Base-by-base conservation (phyloP, 306 rosid species). In the Herpetospermum pedunculosum region DNA sequence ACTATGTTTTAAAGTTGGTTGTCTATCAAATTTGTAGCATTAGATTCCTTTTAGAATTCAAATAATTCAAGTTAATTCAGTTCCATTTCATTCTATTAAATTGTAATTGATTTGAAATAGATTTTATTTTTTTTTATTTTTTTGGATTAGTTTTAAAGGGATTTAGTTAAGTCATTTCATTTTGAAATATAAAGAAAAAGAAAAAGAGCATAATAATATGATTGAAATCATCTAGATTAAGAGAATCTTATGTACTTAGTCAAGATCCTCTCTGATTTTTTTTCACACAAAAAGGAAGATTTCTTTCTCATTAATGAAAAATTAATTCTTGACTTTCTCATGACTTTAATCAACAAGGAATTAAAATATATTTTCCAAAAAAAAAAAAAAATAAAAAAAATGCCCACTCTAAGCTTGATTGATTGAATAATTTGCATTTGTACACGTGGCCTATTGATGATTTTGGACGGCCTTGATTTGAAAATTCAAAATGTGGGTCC, bases 271-370 rank as follows among this genome's bases (percentile, higher is more conserved):
- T 34, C 13, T 62, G 44, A 63, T 37, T 35, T 63, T n/a, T 3
- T 3, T 63, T 63, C 11, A 10, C 16, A 63, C 70, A 19, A 34
- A 35, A 63, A 63, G 70, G 28, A 63, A 18, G 70, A 63, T 37
- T 63, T 35, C 70, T 63, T 63, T 63, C 48, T 48, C 43, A 63
- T 10, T 63, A 34, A 63, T 35, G 29, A 63, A 63, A 63, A 60
- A 32, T 15, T 11, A 60, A 34, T 34, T 34, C 3, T 63, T 63
- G 70, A 63, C 28, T 63, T 63, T 63, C 18, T 30, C 70, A 3
- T 12, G 37, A 37, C 41, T 63, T 34, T 63, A 63, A 34, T 63
- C 29, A 63, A 29, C 38, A 58, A 26, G 0, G 29, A 5, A 58
- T 58, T 58, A 15, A 47, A 47, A 11, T n/a, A n/a, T n/a, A n/a